phyloP scores from a whole-genome alignment of 352 stramenopile genomes.

The Halophytophthora polymorphica region DNA sequence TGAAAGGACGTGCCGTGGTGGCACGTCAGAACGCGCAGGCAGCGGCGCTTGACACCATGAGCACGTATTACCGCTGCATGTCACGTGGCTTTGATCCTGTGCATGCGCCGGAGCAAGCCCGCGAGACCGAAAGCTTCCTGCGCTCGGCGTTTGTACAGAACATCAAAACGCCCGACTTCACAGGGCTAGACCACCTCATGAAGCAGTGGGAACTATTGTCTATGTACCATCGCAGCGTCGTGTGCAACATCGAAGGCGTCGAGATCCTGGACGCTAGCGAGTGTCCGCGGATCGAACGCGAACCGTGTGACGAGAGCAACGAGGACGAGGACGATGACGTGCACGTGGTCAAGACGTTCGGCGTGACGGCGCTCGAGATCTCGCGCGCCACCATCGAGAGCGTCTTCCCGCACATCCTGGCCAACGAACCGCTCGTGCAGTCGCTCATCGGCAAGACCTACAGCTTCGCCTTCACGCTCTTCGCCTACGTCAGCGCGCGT shows the following conservation, averaged over 20 bases:
- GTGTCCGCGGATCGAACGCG: no score
- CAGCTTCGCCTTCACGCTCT: constrained; percentile 35
- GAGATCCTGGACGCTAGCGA: no score
- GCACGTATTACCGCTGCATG: constrained; percentile 34
- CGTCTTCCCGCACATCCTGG: constrained; percentile 44
- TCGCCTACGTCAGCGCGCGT: constrained; percentile 32
- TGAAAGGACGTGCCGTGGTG: no score
- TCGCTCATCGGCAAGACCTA: constrained; percentile 45
- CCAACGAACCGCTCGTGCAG: constrained; percentile 42
- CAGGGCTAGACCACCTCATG: constrained; percentile 27
- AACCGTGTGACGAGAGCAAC: no score
- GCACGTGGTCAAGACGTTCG: constrained; percentile 31
- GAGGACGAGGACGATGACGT: constrained; percentile 23
- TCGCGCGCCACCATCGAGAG: constrained; percentile 36
- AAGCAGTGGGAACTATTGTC: constrained; percentile 44
- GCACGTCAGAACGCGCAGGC: constrained; percentile 26
- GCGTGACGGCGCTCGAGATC: constrained; percentile 31
- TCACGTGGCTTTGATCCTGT: constrained; percentile 18
- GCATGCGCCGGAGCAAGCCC: background rate
- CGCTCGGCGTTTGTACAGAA: constrained; percentile 17
- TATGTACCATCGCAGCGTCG: constrained; percentile 25
- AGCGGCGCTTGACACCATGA: constrained; percentile 24
- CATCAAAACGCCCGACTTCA: constrained; percentile 34
- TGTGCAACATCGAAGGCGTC: constrained; percentile 14
- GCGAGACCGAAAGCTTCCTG: constrained; percentile 23